Percentiles rank a stretch among this genome's conserved stretches.
Evolutionary conservation across 2,329 filamentous ascomycete genomes (phyloP).

Genomic region (Sarocladium oryzae): DNA sequence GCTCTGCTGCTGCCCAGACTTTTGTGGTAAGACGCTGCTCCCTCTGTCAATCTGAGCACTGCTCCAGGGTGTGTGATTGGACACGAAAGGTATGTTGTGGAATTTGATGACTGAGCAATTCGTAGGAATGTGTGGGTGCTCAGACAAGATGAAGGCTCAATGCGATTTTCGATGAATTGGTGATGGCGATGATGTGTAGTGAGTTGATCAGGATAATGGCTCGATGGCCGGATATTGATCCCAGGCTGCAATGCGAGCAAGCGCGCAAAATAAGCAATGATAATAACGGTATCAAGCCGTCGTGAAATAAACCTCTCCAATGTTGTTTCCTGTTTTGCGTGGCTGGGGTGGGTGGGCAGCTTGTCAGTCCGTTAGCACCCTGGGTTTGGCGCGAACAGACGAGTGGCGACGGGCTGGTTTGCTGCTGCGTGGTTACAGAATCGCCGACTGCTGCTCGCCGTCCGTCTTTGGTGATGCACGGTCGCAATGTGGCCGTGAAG

Average conservation of each 20-base stretch:
- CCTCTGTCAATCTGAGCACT: neutral
- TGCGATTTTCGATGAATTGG: too few species aligned
- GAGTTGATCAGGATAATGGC: too few species aligned
- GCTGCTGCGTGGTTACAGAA: neutral
- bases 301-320: too few species aligned
- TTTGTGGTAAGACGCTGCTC: neutral
- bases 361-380: constrained; percentile 3
- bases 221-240: too few species aligned
- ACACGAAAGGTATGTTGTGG: neutral
- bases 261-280: too few species aligned
- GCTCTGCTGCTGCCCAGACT: neutral
- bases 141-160: neutral
- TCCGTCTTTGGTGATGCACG: too few species aligned
- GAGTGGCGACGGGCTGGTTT: neutral
- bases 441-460: neutral
- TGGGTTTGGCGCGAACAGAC: neutral
- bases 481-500: too few species aligned
- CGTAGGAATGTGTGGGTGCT: neutral
- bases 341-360: neutral
- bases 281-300: too few species aligned
- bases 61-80: neutral
- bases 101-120: neutral
- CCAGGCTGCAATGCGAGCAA: too few species aligned
- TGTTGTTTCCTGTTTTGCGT: too few species aligned
- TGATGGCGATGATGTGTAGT: neutral